Evolutionary conservation across 495 filamentous ascomycete genomes (phyloP), one percentile per base, ranked within the genome.

Genomic region (Lichenothelia convexa): DNA sequence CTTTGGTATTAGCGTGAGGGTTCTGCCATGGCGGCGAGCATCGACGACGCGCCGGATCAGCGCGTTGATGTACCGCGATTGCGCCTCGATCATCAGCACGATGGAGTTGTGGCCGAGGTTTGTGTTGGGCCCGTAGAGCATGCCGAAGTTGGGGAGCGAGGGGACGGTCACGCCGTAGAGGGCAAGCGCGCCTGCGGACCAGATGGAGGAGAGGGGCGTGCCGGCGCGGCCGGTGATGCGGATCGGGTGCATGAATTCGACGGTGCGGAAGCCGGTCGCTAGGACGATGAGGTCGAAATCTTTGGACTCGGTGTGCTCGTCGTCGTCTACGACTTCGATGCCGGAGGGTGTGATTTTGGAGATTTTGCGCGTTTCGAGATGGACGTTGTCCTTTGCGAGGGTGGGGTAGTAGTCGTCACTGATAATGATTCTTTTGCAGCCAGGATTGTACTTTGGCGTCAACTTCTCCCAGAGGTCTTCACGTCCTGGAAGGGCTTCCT

Each of bases 41-140:
- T 41, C 47, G 2, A 65, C 45, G 1, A 70, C 30, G 51, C 48
- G 18, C 57, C 48, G 27, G 21, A 71, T 52, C 26, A 72, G 41
- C 0, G 51, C 48, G 38, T 61, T 65, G 39, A 73, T 50, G 41
- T 70, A 73, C 2, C 58, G 50, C 5, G 58, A 59, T 43, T 73
- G 67, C 0, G 65, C 61, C 45, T 75, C 71, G 39, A 73, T 73
- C 67, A 71, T 72, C 20, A 72, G 52, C 23, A 71, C 64, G 33
- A 73, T 68, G 33, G 58, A 62, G 34, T 64, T 70, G 42, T 71
- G 66, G 0, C 13, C 50, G 5, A 75, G 56, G 29, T 69, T 73
- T 3, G 65, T 72, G 32, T 71, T 71, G 3, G 68, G 68, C 2
- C 65, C 65, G 44, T 69, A 70, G 15, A 71, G 55, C 59, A 73